Evolutionary conservation across 208 protist species (phyloP).

Genomic region (Wallacemonas collosoma): DNA sequence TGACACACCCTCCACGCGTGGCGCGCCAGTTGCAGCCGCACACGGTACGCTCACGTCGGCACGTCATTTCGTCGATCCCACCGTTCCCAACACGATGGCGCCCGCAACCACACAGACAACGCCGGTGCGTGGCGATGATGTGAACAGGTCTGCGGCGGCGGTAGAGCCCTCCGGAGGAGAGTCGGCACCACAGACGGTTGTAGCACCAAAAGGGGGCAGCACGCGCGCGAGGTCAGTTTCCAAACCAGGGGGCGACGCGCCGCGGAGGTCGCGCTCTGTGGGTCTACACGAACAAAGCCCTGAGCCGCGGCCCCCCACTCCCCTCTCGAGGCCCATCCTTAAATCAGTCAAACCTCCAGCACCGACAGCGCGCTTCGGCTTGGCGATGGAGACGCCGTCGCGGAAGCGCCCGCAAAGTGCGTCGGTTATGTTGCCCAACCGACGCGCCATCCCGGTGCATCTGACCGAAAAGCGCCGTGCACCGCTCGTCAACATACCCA

Average conservation of each 20-base stretch:
- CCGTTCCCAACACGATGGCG: too few relatives aligned
- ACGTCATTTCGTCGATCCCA: too few relatives aligned
- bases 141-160: too few relatives aligned
- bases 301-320: slow-evolving; percentile 9
- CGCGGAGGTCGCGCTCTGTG: neutral
- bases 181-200: neutral
- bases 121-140: too few relatives aligned
- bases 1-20: neutral
- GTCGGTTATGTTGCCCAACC: neutral
- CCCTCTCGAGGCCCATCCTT: slow-evolving; percentile 10
- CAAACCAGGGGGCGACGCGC: neutral
- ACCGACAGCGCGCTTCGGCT: neutral
- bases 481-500: neutral
- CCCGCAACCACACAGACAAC: too few relatives aligned
- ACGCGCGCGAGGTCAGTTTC: neutral
- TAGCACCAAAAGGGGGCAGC: neutral
- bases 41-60: too few relatives aligned
- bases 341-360: neutral
- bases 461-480: neutral
- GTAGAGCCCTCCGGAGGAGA: neutral
- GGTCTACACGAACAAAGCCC: slow-evolving; percentile 12
- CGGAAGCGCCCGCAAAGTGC: neutral
- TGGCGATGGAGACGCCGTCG: neutral
- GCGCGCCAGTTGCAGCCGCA: neutral
- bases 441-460: neutral